A percentile compares a stretch with the other conserved stretches of the same genome.
Conservation (phyloP, 768 basidiomycete species). For the Mycena chlorophos region DNA sequence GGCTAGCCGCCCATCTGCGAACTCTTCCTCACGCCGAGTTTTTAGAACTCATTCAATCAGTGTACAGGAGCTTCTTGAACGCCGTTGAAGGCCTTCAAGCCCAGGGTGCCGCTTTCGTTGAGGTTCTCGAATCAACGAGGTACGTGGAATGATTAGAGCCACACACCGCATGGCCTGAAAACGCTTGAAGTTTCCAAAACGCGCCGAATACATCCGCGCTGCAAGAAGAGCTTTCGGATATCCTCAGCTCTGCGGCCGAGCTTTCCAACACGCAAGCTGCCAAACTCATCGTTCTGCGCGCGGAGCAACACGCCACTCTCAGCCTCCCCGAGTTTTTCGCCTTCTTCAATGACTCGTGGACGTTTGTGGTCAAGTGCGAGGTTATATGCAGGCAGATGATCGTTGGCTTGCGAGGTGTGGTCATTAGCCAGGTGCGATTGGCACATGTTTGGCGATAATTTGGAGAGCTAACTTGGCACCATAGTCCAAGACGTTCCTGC, state of each 20-base stretch:
- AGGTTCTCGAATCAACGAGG: conserved; percentile 54
- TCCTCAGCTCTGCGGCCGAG: conserved; percentile 78
- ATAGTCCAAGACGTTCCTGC: conserved; percentile 90
- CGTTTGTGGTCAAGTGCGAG: conserved; percentile 87
- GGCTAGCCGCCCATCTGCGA: conserved; percentile 57
- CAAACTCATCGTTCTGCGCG: conserved; percentile 71
- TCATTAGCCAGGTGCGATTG: conserved; percentile 70
- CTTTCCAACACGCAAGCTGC: conserved; percentile 82
- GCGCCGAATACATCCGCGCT: conserved; percentile 44
- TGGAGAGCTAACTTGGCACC: conserved; percentile 13
- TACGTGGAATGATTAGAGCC: conserved; percentile 16
- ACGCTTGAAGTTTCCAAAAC: conserved; percentile 36
- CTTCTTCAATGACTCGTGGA: conserved; percentile 85
- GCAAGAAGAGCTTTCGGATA: conserved; percentile 71
- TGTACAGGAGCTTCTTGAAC: conserved; percentile 64
- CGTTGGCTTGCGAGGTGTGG: conserved; percentile 82
- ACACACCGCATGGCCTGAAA: background rate
- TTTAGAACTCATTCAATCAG: conserved; percentile 53
- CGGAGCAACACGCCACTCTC: conserved; percentile 77
- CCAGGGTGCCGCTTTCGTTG: conserved; percentile 58
- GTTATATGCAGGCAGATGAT: conserved; percentile 88
- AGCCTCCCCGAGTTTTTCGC: conserved; percentile 72
- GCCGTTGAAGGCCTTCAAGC: conserved; percentile 67
- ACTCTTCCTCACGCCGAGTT: conserved; percentile 72
- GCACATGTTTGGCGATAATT: conserved; percentile 1